A percentile compares a stretch with the other conserved stretches of the same genome.
Conservation (phyloP, 2,329 filamentous ascomycete genomes). For the Penicillium psychrosexuale region DNA sequence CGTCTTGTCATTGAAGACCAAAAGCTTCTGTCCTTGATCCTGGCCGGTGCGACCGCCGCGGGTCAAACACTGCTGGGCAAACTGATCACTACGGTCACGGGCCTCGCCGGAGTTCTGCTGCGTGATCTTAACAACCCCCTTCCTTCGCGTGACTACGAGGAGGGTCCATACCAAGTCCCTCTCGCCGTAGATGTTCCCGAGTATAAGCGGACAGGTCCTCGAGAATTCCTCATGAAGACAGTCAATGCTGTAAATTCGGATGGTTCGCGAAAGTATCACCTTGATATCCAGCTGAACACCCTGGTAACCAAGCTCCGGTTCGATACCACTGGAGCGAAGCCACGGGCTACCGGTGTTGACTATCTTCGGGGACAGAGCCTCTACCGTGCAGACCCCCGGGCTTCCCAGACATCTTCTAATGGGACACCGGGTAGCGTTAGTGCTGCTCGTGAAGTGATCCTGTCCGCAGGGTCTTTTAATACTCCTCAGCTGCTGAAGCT, state of each 20-base stretch:
- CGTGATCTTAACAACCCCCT: conserved; percentile 53
- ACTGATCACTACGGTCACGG: conserved; percentile 41
- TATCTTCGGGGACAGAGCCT: conserved; percentile 47
- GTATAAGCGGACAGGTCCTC: conserved; percentile 52
- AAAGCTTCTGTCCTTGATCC: conserved; percentile 53
- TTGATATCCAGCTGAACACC: conserved; percentile 52
- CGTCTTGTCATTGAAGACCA: conserved; percentile 52
- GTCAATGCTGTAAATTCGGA: conserved; percentile 50
- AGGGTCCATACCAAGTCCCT: conserved; percentile 58
- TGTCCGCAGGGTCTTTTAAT: conserved; percentile 57
- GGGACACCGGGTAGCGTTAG: conserved; percentile 41
- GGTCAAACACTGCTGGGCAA: conserved; percentile 42
- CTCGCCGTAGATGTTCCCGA: conserved; percentile 50
- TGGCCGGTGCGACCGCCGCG: conserved; percentile 53
- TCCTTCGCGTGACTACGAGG: conserved; percentile 44
- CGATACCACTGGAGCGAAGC: conserved; percentile 35
- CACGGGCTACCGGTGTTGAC: conserved; percentile 48
- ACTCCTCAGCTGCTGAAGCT: conserved; percentile 62
- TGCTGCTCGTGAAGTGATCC: conserved; percentile 44
- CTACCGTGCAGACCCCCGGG: conserved; percentile 46
- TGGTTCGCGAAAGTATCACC: conserved; percentile 53
- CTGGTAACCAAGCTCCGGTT: conserved; percentile 47
- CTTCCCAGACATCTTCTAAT: conserved; percentile 11
- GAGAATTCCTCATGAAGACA: conserved; percentile 54
- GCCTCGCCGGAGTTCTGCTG: conserved; percentile 46